These are phyloP conservation scores for Triangularia setosa DNA, from an alignment of 2,329 filamentous ascomycete species.

Conservation along the genomic window DNA sequence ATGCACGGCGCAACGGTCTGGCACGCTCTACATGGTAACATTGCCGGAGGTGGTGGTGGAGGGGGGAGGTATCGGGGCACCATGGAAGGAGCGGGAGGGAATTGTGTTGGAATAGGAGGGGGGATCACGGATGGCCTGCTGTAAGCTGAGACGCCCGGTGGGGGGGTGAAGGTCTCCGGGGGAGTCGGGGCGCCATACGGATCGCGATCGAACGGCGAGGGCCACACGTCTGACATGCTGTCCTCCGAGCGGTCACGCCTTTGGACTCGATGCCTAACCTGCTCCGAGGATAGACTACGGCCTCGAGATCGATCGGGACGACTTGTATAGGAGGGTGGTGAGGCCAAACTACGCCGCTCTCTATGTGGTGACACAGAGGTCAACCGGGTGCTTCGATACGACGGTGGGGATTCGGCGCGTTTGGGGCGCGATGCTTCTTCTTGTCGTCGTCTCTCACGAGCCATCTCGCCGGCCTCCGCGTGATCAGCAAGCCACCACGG, in stretches of 20 bases:
- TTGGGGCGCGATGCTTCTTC: conserved; percentile 4
- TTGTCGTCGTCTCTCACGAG: conserved; percentile 11
- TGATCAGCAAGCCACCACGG: conserved; percentile 26
- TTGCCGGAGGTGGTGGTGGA: neutral
- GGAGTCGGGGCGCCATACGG: conserved; percentile 12
- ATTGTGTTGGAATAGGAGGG: neutral
- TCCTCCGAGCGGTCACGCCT: conserved; percentile 1
- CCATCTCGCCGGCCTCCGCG: conserved; percentile 11
- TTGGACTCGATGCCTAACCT: conserved; percentile 3
- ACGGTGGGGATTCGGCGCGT: conserved; percentile 7
- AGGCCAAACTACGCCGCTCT: neutral
- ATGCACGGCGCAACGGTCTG: neutral
- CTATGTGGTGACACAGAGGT: conserved; percentile 8
- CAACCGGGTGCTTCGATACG: conserved; percentile 5
- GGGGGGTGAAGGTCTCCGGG: conserved; percentile 13
- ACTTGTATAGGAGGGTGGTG: conserved; percentile 8
- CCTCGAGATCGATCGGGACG: neutral
- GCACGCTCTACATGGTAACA: neutral
- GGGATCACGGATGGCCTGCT: neutral
- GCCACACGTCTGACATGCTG: conserved; percentile 8
- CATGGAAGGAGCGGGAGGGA: neutral
- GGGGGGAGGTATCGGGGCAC: neutral
- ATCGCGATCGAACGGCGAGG: conserved; percentile 8
- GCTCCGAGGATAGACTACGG: neutral
- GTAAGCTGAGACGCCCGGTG: conserved; percentile 11